phyloP scores from a whole-genome alignment of 1,284 basidiomycete genomes.

The Ustanciosporium gigantosporum region DNA sequence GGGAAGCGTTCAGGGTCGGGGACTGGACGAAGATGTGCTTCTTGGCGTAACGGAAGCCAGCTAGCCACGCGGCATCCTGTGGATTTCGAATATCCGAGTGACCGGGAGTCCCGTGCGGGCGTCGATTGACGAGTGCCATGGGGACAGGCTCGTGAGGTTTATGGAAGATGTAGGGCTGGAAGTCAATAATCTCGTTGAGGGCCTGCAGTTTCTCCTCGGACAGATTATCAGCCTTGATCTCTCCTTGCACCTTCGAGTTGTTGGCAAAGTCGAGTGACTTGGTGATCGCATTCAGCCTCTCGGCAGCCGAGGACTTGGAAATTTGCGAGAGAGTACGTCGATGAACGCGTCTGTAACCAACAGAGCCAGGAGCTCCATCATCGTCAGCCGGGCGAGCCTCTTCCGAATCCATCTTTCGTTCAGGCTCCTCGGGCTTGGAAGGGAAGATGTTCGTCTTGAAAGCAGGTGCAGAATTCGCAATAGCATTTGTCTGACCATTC shows the following conservation, averaged over 20 bases:
- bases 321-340: constrained; percentile 44
- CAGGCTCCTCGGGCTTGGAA: constrained; percentile 1
- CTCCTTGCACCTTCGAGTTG: constrained; percentile 56
- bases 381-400: constrained; percentile 2
- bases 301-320: constrained; percentile 46
- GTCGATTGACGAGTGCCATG: constrained; percentile 74
- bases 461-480: not conserved
- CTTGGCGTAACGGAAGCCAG: constrained; percentile 71
- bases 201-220: constrained; percentile 14
- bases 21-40: constrained; percentile 71
- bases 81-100: constrained; percentile 69
- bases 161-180: constrained; percentile 54
- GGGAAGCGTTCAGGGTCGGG: constrained; percentile 75
- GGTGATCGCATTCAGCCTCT: constrained; percentile 50
- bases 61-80: constrained; percentile 77
- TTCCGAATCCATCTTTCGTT: not conserved
- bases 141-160: constrained; percentile 66
- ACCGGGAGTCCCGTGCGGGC: constrained; percentile 69
- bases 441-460: not conserved
- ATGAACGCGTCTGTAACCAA: constrained; percentile 43
- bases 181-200: constrained; percentile 47
- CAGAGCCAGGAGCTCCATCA: constrained; percentile 38
- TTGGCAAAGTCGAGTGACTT: constrained; percentile 58
- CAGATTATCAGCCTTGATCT: constrained; percentile 44
- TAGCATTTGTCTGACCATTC: not conserved